Base-by-base conservation (phyloP, 495 filamentous ascomycete genomes). In the Penicillium taxi region DNA sequence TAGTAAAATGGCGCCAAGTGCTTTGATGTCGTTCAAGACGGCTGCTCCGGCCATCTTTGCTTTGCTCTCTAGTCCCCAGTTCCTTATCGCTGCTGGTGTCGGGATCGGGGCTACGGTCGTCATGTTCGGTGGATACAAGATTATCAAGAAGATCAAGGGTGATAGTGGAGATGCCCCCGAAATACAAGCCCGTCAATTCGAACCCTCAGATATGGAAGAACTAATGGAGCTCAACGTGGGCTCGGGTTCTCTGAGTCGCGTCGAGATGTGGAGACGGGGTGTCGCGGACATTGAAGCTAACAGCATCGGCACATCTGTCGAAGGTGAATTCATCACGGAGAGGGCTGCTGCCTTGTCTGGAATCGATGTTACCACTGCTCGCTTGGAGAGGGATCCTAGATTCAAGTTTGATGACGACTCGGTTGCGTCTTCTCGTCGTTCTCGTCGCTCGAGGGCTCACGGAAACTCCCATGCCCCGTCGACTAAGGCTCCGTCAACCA, bases 41-140 rank as follows among this genome's bases (percentile, higher is more conserved):
- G 77, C 78, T 5, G 84, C 86, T 33, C 91, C 91, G 0, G 75
- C 81, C 9, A 75, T 95, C 21, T 90, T 94, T 45, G 87, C 82
- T 2, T 67, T 98, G n/a, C 73, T 98, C 2, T 77, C 81, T 11
- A 82, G 77, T 38, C 91, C 91, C 11, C 85, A 98, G 53, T 98
- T 98, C 53, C 69, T 94, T 22, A 94, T 98, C 44, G 84, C 90
- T 14, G 85, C 84, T 11, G 85, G 91, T 13, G 77, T 96, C 16
- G 88, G 83, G 0, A 76, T 93, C 0, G 89, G 88, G 9, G 82
- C 90, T 9, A 96, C 88, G 0, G 78, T 98, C 4, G 81, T 98
- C 47, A 88, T 91, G 64, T 80, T 98, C 35, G 91, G 91, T 26
- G 91, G 91, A 9, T 95, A 84, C 74, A 95, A 91, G 67, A 95